These are phyloP conservation scores for Parafenestella ontariensis DNA, from an alignment of 2,329 filamentous ascomycete genomes.

Conservation along the genomic window DNA sequence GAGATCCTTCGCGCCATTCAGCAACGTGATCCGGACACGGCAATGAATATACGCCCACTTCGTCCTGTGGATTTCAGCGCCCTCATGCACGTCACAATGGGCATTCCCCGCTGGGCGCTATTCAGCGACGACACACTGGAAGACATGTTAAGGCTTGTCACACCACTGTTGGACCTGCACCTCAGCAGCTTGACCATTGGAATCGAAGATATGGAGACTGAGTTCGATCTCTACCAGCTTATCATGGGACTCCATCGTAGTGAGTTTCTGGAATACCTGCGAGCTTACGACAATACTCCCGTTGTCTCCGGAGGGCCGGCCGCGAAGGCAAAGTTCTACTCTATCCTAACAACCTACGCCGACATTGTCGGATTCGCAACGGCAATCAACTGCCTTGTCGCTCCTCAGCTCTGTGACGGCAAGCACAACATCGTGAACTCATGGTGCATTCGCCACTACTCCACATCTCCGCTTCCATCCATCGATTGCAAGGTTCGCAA, in stretches of 20 bases:
- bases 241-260: neutral
- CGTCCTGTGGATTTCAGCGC: neutral
- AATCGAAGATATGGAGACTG: neutral
- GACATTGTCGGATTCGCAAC: slow-evolving; percentile 4
- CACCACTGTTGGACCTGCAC: slow-evolving; percentile 1
- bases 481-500: neutral
- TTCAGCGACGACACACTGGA: neutral
- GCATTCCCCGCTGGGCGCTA: slow-evolving; percentile 3
- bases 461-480: neutral
- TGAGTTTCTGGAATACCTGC: neutral
- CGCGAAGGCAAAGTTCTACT: neutral
- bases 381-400: slow-evolving; percentile 4
- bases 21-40: neutral
- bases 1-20: neutral
- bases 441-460: neutral
- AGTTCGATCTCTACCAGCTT: neutral
- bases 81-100: slow-evolving; percentile 5
- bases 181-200: slow-evolving; percentile 5
- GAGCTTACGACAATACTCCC: neutral
- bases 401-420: slow-evolving; percentile 2
- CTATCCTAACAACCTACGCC: slow-evolving; percentile 2
- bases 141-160: neutral
- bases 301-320: neutral
- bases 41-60: neutral
- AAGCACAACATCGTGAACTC: neutral